Evolutionary conservation across 768 basidiomycete genomes (phyloP), one percentile per base, ranked within the genome.

Genomic region (Trametes cubensis): DNA sequence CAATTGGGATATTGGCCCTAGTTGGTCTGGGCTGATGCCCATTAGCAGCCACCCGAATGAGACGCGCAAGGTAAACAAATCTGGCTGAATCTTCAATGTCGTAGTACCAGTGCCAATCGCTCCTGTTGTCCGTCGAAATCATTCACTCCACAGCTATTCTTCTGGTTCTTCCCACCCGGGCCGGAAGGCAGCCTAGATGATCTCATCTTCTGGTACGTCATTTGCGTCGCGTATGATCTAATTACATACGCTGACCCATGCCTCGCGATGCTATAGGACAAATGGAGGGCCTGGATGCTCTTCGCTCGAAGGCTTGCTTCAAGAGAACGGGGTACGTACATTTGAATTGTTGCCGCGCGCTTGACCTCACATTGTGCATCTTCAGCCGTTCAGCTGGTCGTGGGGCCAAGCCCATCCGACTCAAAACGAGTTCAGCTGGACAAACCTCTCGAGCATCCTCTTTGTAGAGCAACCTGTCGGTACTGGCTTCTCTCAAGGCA

Each of bases 151-250:
- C 51, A 91, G 88, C 80, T 90, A 15, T 92, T 87, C 77, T 92
- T 92, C 76, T 91, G 90, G 89, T 87, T 90, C 74, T 91, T 90
- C 77, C 90, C 90, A 57, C 87, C 89, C 1, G 89, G 88, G 4
- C 87, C 87, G 0, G 76, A 84, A 67, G 90, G 89, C 20, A 88
- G 84, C 65, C 69, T 82, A 3, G 87, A 92, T 67, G 88, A 91
- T 69, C 68, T 92, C 45, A 86, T 91, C 40, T 88, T 90, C 73
- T 91, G 89, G 89, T 87, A 66, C 52, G 76, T 53, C 56, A 73
- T 8, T 11, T 11, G 34, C 34, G 26, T 53, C 3, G 38, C 18
- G 49, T 28, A 34, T 6, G 28, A 4, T n/a, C 15, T 15, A 1
- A 13, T 15, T 1, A 18, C 15, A 2, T 7, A 49, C 11, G 7